phyloP scores from a whole-genome alignment of 2,329 filamentous ascomycete species.

The Mycosphaerella sp. region DNA sequence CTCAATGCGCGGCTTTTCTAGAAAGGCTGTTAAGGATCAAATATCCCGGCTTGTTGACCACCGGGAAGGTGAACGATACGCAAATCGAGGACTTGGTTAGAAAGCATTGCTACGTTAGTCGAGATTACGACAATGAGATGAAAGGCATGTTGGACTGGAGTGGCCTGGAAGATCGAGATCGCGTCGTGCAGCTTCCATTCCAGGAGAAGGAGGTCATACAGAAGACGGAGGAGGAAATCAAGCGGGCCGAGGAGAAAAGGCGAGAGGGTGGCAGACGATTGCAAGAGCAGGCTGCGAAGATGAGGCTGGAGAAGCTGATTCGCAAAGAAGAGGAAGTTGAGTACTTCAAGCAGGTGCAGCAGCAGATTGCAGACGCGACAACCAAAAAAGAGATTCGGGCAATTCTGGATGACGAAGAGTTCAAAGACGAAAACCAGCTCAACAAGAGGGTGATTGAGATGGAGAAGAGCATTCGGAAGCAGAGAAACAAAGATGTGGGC shows the following conservation, averaged over 20 bases:
- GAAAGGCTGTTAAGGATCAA: conserved; percentile 84
- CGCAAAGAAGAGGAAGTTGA: conserved; percentile 93
- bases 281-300: conserved; percentile 94
- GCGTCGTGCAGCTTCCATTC: conserved; percentile 86
- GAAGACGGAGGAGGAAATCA: conserved; percentile 91
- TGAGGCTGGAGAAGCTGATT: conserved; percentile 90
- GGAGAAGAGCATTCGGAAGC: conserved; percentile 81
- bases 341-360: conserved; percentile 81
- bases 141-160: conserved; percentile 78
- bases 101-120: conserved; percentile 84
- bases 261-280: conserved; percentile 87
- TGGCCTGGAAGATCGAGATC: conserved; percentile 80
- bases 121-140: conserved; percentile 75
- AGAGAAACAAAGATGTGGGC: conserved; percentile 87
- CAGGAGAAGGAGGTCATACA: conserved; percentile 84
- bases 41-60: conserved; percentile 71
- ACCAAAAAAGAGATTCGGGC: conserved; percentile 89
- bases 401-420: conserved; percentile 74
- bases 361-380: conserved; percentile 58
- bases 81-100: conserved; percentile 83
- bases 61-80: conserved; percentile 66
- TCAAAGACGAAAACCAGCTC: conserved; percentile 83
- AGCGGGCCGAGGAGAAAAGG: conserved; percentile 81
- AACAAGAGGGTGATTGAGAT: conserved; percentile 82
- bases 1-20: conserved; percentile 83